Evolutionary conservation across 306 rosid species (phyloP).

Genomic region (Citrullus amarus): DNA sequence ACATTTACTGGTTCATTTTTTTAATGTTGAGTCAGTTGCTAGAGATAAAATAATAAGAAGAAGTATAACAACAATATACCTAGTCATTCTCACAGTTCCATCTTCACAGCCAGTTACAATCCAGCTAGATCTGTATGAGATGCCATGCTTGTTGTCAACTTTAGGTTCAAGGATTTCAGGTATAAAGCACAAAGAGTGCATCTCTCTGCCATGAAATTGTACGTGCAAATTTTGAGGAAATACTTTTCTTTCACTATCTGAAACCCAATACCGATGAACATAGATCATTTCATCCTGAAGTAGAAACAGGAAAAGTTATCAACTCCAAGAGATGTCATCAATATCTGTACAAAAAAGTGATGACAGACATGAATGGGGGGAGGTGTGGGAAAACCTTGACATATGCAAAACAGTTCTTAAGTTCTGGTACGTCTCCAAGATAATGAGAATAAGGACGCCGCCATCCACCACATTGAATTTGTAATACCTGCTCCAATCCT

Average conservation of each 20-base stretch:
- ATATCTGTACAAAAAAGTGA: neutral
- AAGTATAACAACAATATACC: conserved; percentile 29
- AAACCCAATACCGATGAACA: conserved; percentile 51
- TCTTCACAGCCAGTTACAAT: conserved; percentile 93
- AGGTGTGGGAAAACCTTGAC: conserved; percentile 46
- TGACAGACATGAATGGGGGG: neutral
- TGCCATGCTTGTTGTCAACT: conserved; percentile 19
- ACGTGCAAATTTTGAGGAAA: conserved; percentile 64
- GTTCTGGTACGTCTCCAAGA: conserved; percentile 82
- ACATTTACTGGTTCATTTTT: neutral
- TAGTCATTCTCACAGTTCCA: conserved; percentile 89
- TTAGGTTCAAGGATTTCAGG: conserved; percentile 26
- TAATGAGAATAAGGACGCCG: conserved; percentile 84
- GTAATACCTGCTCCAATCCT: conserved; percentile 46
- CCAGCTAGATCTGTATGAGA: conserved; percentile 48
- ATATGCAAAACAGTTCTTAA: conserved; percentile 75
- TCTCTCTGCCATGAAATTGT: conserved; percentile 97
- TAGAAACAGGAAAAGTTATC: conserved; percentile 8
- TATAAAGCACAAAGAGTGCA: conserved; percentile 82
- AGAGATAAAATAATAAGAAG: neutral
- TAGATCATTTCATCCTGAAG: conserved; percentile 72
- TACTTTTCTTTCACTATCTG: conserved; percentile 34
- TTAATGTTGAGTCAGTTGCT: neutral
- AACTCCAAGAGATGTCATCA: neutral
- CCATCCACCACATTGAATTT: conserved; percentile 95